These are phyloP conservation scores for Penicillium atrosanguineum DNA, from an alignment of 495 filamentous ascomycete genomes.

Conservation along the genomic window DNA sequence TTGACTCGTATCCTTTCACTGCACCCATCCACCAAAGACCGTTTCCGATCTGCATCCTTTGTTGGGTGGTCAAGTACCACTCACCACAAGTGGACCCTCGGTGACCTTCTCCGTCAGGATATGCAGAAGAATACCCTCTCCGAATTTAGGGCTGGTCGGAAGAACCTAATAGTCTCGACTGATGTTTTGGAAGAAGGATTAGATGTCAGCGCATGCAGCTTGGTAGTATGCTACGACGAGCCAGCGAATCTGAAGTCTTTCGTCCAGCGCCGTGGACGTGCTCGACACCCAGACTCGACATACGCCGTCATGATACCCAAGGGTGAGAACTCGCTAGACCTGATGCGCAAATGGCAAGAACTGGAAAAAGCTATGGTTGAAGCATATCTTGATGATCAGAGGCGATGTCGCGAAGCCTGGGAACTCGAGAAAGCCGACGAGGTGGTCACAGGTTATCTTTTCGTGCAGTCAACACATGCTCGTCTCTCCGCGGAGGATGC, in stretches of 20 bases:
- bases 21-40: constrained; percentile 54
- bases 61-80: constrained; percentile 64
- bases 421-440: constrained; percentile 49
- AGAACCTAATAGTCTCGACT: constrained; percentile 80
- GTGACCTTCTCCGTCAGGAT: constrained; percentile 56
- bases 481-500: constrained; percentile 70
- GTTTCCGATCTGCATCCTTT: constrained; percentile 60
- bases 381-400: constrained; percentile 68
- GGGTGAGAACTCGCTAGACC: constrained; percentile 31
- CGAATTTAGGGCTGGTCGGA: constrained; percentile 63
- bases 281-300: constrained; percentile 67
- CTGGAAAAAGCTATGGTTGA: constrained; percentile 73
- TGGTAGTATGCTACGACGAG: constrained; percentile 81
- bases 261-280: constrained; percentile 83
- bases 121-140: constrained; percentile 60
- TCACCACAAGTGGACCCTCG: constrained; percentile 50
- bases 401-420: constrained; percentile 45
- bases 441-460: constrained; percentile 45
- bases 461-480: constrained; percentile 60
- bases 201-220: constrained; percentile 79
- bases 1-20: constrained; percentile 62
- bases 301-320: constrained; percentile 63
- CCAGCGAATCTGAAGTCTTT: constrained; percentile 80
- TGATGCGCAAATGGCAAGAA: constrained; percentile 50
- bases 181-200: constrained; percentile 91